Evolutionary conservation across 2,329 filamentous ascomycete species (phyloP), one percentile per base, ranked within the genome.

Genomic region (Stylonectria norvegica): DNA sequence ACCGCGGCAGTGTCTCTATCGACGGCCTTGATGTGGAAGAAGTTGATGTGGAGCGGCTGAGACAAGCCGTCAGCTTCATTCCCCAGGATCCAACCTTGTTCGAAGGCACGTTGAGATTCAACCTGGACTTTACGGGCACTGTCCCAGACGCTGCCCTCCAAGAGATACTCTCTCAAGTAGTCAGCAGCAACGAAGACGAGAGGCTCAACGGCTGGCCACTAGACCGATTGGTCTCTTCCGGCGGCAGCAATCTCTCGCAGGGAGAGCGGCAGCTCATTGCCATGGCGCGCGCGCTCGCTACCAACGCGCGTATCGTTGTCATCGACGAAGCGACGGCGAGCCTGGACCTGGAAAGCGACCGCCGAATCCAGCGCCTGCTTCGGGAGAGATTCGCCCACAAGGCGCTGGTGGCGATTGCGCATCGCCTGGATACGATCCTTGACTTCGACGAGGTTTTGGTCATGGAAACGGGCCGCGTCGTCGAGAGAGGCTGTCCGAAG

Each of bases 211-310:
- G 5, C 5, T 37, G 40, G 34, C 7, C 20, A 9, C 17, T 42
- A 9, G 34, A 42, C 11, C 29, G 11, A 8, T 20, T 23, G 10
- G 34, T 42, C 10, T 19, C 20, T 20, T 5, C n/a, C 9, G 25
- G 33, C 11, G 40, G 40, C 9, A 17, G 8, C 19, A 42, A 36
- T 84, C 67, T 85, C 79, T 0, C 75, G 85, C 7, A 33, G 8
- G 83, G 83, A 1, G 83, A 87, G 60, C 72, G 84, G 14, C 84
- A 87, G 57, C 69, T 88, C 18, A 83, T 87, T 73, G 83, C 84
- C 2, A 66, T 89, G 0, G 83, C 83, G 0, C 75, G 85, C 1
- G 85, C 84, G 0, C 69, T 89, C 4, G 81, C 88, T 2, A 75
- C 81, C 25, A 71, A 76, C 15, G 79, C 77, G 0, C 79, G 79